Base-by-base conservation (phyloP, 2,329 filamentous ascomycete species). In the Trichoderma simmonsii region DNA sequence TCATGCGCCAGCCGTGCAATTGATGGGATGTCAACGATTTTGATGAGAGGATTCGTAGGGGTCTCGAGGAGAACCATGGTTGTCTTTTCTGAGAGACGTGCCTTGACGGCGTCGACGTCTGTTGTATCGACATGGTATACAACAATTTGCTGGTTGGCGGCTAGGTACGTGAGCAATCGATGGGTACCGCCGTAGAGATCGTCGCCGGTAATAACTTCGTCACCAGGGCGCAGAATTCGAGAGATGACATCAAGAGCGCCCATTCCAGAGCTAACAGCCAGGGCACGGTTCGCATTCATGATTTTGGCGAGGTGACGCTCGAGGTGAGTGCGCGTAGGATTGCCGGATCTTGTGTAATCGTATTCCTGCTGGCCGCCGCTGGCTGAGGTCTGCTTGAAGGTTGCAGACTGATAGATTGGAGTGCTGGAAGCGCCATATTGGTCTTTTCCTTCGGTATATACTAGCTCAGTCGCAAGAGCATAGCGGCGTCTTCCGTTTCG, bases 71-170 rank as follows among this genome's bases (percentile, higher is more conserved):
- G 86, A 1, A 99, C 94, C 93, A 99, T 97, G 76, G 94, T 89
- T 0, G 96, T 99, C 85, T 96, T 97, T 66, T 87, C 84, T 65
- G 86, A 92, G 65, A 98, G 82, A 6, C 92, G 90, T 15, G 86
- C 84, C 76, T 86, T 85, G 54, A 98, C 93, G 56, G 86, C 87
- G 48, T 92, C 90, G 21, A 92, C 87, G 60, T 90, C 85, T 48
- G 96, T 99, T 11, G 96, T 98, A 83, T 99, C 95, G 75, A 99
- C 94, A 79, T 99, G 96, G 83, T 97, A 94, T 32, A 99, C 96
- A 54, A 96, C 84, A 76, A 99, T 98, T 73, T 93, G 95, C 77
- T 94, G 92, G 81, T 98, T 93, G 67, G 92, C 91, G 60, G 93
- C 92, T 77, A 99, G 87, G 81, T 96, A 98, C 76, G 96, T 97